These are phyloP conservation scores for Ophiostoma sp. DNA, from an alignment of 2,329 filamentous ascomycete genomes.

Conservation along the genomic window DNA sequence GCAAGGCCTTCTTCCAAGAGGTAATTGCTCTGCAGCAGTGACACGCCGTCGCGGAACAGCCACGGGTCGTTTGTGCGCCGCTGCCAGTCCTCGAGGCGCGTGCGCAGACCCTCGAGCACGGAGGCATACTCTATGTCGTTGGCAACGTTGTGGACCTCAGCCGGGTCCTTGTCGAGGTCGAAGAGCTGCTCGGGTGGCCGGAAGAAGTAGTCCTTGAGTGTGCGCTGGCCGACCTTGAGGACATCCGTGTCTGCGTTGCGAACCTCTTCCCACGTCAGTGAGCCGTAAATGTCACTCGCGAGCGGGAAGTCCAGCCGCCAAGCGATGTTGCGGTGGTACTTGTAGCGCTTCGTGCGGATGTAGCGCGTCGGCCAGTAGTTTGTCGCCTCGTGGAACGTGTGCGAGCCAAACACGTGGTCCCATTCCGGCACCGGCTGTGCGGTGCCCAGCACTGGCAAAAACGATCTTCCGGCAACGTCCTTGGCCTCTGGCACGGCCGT, in stretches of 20 bases:
- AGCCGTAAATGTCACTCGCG: constrained; percentile 41
- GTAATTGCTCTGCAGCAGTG: constrained; percentile 24
- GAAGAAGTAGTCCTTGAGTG: constrained; percentile 40
- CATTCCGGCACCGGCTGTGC: constrained; percentile 22
- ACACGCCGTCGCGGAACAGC: constrained; percentile 31
- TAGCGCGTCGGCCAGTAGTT: constrained; percentile 47
- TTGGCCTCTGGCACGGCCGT: constrained; percentile 12
- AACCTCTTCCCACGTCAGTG: constrained; percentile 33
- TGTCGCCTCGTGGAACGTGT: constrained; percentile 47
- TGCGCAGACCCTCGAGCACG: constrained; percentile 33
- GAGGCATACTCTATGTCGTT: constrained; percentile 31
- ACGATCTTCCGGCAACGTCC: constrained; percentile 34
- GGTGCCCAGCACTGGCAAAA: constrained; percentile 35
- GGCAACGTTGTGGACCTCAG: constrained; percentile 43
- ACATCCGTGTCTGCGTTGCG: constrained; percentile 3
- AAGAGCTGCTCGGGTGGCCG: constrained; percentile 44
- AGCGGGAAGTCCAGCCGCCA: constrained; percentile 40
- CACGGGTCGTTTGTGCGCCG: constrained; percentile 30
- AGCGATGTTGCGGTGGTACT: constrained; percentile 43
- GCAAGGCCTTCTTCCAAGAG: constrained; percentile 29
- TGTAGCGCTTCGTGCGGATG: constrained; percentile 39
- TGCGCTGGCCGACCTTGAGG: constrained; percentile 37
- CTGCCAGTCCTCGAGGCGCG: constrained; percentile 32
- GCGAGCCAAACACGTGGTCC: constrained; percentile 43
- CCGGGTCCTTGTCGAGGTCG: constrained; percentile 41